Evolutionary conservation across 805 yeast species (phyloP).

Genomic region (Schwanniomyces pseudopolymorphus): DNA sequence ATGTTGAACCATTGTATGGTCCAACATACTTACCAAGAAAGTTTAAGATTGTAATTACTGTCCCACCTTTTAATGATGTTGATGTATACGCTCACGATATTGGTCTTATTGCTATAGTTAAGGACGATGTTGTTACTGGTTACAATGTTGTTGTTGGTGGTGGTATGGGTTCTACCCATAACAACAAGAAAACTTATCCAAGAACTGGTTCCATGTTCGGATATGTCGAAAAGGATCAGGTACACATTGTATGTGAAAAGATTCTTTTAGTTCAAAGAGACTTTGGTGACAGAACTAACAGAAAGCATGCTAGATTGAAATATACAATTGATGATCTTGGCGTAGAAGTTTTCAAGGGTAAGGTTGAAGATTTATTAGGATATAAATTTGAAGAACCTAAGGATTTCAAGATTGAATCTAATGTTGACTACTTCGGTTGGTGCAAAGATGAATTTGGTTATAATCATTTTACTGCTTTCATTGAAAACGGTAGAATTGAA

Average conservation of each 20-base stretch:
- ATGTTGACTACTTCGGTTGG: slow-evolving; percentile 94
- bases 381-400: slow-evolving; percentile 67
- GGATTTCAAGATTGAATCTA: slow-evolving; percentile 77
- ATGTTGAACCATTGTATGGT: slow-evolving; percentile 85
- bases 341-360: slow-evolving; percentile 74
- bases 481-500: slow-evolving; percentile 95
- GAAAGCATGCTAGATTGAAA: slow-evolving; percentile 97
- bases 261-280: slow-evolving; percentile 94
- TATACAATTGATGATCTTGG: slow-evolving; percentile 94
- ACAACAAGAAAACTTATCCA: slow-evolving; percentile 95
- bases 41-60: slow-evolving; percentile 90
- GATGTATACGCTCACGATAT: slow-evolving; percentile 96
- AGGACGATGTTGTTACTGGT: slow-evolving; percentile 66
- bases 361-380: slow-evolving; percentile 84
- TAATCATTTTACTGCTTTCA: slow-evolving; percentile 90
- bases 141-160: slow-evolving; percentile 93
- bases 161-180: slow-evolving; percentile 98
- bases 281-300: slow-evolving; percentile 89
- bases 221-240: slow-evolving; percentile 63
- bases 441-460: slow-evolving; percentile 76
- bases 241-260: slow-evolving; percentile 81
- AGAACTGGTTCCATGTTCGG: slow-evolving; percentile 90
- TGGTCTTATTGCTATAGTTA: slow-evolving; percentile 85
- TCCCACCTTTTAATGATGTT: slow-evolving; percentile 95
- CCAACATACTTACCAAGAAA: slow-evolving; percentile 89